A percentile compares a stretch with the other conserved stretches of the same genome.
phyloP scores from a whole-genome alignment of 495 filamentous ascomycete genomes.

The Penicillium salamii region DNA sequence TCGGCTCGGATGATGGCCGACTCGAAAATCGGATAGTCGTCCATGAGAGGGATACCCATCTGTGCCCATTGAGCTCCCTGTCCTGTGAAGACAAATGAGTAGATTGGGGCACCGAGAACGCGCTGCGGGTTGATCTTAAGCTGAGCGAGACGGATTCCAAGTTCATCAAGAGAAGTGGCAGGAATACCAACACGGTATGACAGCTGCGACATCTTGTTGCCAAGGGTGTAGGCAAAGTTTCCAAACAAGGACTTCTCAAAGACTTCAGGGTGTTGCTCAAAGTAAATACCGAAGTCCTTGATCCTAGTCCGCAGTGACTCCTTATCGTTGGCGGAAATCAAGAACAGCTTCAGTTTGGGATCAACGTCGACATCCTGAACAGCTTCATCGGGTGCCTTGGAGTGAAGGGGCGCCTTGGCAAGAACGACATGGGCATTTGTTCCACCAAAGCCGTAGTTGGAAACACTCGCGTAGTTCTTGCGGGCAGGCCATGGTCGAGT shows the following conservation, averaged over 20 bases:
- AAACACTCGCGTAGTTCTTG: conserved; percentile 43
- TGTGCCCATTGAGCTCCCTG: conserved; percentile 43
- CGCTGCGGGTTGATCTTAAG: conserved; percentile 20
- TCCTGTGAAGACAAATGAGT: conserved; percentile 36
- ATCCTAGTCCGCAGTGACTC: conserved; percentile 24
- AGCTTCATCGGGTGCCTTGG: conserved; percentile 4
- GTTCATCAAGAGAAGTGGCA: conserved; percentile 24
- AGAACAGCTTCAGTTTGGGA: conserved; percentile 22
- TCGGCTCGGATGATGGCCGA: conserved; percentile 18
- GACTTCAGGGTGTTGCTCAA: conserved; percentile 30
- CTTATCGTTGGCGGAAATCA: conserved; percentile 31
- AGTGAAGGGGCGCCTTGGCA: conserved; percentile 16
- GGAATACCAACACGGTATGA: conserved; percentile 24
- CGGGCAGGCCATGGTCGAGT: conserved; percentile 26
- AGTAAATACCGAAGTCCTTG: conserved; percentile 29
- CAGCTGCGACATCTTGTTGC: conserved; percentile 26
- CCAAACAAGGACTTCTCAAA: conserved; percentile 28
- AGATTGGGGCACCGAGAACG: conserved; percentile 17
- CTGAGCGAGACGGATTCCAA: conserved; percentile 22
- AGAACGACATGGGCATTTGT: conserved; percentile 60
- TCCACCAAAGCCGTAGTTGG: conserved; percentile 65
- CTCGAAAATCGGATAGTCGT: conserved; percentile 23
- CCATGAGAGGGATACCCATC: conserved; percentile 33
- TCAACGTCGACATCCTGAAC: conserved; percentile 17
- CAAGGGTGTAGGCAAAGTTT: conserved; percentile 30